These are phyloP conservation scores for Auricularia sp. DNA, from an alignment of 768 basidiomycete genomes.

Conservation along the genomic window DNA sequence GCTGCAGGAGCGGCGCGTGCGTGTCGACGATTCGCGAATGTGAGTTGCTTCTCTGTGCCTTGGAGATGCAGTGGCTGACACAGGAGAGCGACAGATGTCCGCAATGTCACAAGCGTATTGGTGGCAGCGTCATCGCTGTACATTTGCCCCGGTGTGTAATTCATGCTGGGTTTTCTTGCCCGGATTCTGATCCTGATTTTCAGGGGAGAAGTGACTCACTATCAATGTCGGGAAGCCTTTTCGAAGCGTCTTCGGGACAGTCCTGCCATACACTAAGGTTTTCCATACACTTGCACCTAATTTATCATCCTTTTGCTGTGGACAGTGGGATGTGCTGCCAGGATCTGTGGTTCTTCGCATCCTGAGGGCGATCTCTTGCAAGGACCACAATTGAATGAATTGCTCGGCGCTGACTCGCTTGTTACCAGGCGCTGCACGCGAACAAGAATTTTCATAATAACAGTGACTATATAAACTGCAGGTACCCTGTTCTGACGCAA, in stretches of 20 bases:
- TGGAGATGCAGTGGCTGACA: slow-evolving; percentile 3
- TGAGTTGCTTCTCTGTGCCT: slow-evolving; percentile 29
- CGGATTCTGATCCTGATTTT: not conserved
- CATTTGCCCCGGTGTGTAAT: slow-evolving; percentile 69
- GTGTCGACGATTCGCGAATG: slow-evolving; percentile 89
- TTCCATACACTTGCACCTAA: not conserved
- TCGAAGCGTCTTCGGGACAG: slow-evolving; percentile 18
- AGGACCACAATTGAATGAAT: too few species aligned
- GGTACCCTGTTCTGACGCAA: too few species aligned
- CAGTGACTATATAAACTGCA: too few species aligned
- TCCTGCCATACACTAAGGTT: not conserved
- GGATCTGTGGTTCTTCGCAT: too few species aligned
- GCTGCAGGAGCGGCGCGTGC: slow-evolving; percentile 72
- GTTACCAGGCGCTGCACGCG: too few species aligned
- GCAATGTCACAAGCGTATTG: slow-evolving; percentile 89
- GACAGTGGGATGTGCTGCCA: too few species aligned
- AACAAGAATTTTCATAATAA: too few species aligned
- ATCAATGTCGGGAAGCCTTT: slow-evolving; percentile 86
- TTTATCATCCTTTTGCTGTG: too few species aligned
- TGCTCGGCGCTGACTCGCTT: too few species aligned
- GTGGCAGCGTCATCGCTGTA: slow-evolving; percentile 87
- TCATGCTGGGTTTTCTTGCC: not conserved
- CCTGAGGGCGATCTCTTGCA: too few species aligned
- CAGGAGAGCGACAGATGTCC: slow-evolving; percentile 55
- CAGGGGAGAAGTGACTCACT: slow-evolving; percentile 94